Conservation (phyloP, 2,329 filamentous ascomycete species). For the Teratosphaeria nubilosa region DNA sequence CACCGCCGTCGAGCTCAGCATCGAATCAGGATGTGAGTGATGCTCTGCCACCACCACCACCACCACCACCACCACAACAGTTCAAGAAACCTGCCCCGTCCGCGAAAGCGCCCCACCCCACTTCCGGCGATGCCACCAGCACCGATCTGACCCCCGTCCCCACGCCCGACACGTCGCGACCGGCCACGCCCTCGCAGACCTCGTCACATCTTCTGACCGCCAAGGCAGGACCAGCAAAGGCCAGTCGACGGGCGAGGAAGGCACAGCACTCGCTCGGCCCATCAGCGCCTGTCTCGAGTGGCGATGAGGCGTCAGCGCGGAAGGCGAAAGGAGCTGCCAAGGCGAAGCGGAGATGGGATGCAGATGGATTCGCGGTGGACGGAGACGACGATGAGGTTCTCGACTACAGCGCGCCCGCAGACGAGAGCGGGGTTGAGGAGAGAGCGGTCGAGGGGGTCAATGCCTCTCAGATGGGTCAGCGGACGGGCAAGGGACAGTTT, state of each 20-base stretch:
- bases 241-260: slow-evolving; percentile 72
- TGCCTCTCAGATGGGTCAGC: slow-evolving; percentile 72
- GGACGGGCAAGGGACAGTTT: slow-evolving; percentile 81
- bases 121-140: slow-evolving; percentile 37
- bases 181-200: slow-evolving; percentile 53
- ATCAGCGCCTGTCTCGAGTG: slow-evolving; percentile 62
- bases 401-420: slow-evolving; percentile 69
- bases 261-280: slow-evolving; percentile 37
- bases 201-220: slow-evolving; percentile 58
- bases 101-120: slow-evolving; percentile 1
- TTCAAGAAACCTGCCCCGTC: slow-evolving; percentile 37
- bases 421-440: slow-evolving; percentile 39
- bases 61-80: slow-evolving; percentile 33
- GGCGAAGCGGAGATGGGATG: slow-evolving; percentile 86
- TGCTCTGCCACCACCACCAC: slow-evolving; percentile 43
- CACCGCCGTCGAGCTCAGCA: slow-evolving; percentile 41
- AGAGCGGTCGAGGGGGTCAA: slow-evolving; percentile 62
- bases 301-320: slow-evolving; percentile 60
- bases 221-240: slow-evolving; percentile 66
- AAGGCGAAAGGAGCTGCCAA: slow-evolving; percentile 53
- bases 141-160: slow-evolving; percentile 59
- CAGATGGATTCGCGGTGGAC: slow-evolving; percentile 77
- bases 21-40: slow-evolving; percentile 41
- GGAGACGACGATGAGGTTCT: slow-evolving; percentile 66
- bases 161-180: slow-evolving; percentile 68